These are phyloP conservation scores for Lactarius hatsudake DNA, from an alignment of 768 basidiomycete genomes.

Conservation along the genomic window DNA sequence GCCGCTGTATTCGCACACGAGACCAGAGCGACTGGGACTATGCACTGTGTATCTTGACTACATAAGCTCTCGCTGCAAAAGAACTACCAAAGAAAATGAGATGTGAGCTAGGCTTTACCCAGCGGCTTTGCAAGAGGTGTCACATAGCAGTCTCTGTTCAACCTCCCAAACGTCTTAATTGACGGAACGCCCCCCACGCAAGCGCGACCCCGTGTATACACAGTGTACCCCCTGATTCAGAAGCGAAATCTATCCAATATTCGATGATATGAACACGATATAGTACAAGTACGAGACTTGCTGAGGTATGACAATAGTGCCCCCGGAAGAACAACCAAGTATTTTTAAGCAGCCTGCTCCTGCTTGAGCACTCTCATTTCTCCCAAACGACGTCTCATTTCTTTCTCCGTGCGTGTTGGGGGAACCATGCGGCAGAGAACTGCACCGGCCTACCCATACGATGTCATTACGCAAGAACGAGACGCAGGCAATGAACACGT, in stretches of 20 bases:
- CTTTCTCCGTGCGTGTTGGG: slow-evolving; percentile 87
- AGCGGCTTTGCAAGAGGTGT: background rate
- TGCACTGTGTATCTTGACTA: slow-evolving; percentile 48
- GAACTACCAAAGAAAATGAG: slow-evolving; percentile 13
- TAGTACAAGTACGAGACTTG: background rate
- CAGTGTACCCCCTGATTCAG: background rate
- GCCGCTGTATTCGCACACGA: slow-evolving; percentile 45
- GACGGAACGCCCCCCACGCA: slow-evolving; percentile 3
- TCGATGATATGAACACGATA: slow-evolving; percentile 1
- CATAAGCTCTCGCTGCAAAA: slow-evolving; percentile 8
- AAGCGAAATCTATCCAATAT: background rate
- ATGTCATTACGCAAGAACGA: background rate
- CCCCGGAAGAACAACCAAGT: background rate
- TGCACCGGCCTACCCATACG: slow-evolving; percentile 55
- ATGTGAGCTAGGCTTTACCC: background rate
- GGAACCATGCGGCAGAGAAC: slow-evolving; percentile 77
- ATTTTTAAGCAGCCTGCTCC: slow-evolving; percentile 47
- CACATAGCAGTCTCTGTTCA: slow-evolving; percentile 3
- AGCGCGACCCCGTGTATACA: slow-evolving; percentile 1
- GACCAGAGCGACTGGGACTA: slow-evolving; percentile 51
- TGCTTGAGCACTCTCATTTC: slow-evolving; percentile 75
- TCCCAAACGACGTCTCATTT: slow-evolving; percentile 77
- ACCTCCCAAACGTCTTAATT: slow-evolving; percentile 14
- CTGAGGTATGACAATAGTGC: background rate
- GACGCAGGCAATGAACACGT: slow-evolving; percentile 27